phyloP scores from a whole-genome alignment of 768 basidiomycete genomes.

The Russula sp. region DNA sequence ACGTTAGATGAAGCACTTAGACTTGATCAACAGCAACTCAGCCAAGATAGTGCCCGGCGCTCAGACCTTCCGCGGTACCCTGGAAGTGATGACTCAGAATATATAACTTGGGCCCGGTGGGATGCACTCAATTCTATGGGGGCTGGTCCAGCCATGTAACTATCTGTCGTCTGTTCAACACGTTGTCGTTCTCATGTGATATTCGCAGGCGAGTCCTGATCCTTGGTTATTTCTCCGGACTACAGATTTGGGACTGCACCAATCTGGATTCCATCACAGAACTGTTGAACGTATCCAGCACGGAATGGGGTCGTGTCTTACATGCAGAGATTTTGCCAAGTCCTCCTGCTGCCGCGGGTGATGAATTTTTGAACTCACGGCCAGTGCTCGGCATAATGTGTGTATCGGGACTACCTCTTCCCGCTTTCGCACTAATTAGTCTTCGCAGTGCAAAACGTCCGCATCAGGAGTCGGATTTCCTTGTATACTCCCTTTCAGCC shows the following conservation, averaged over 20 bases:
- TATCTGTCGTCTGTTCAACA: neutral
- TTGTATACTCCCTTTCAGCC: constrained; percentile 40
- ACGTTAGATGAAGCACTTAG: constrained; percentile 26
- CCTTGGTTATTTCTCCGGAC: constrained; percentile 43
- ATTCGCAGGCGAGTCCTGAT: constrained; percentile 39
- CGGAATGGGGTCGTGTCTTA: constrained; percentile 30
- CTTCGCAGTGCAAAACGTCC: constrained; percentile 21
- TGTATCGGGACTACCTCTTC: constrained; percentile 19
- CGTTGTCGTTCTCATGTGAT: constrained; percentile 5
- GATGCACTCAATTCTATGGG: constrained; percentile 27
- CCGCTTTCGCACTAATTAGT: neutral
- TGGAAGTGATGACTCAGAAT: constrained; percentile 28
- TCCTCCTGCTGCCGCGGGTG: constrained; percentile 24
- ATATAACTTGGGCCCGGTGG: constrained; percentile 41
- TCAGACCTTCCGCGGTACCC: constrained; percentile 25
- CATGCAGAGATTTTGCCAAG: constrained; percentile 39
- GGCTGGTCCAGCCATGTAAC: constrained; percentile 18
- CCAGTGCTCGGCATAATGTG: constrained; percentile 33
- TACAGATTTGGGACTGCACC: constrained; percentile 60
- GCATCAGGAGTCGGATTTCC: constrained; percentile 26
- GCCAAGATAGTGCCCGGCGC: constrained; percentile 13
- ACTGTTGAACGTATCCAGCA: constrained; percentile 41
- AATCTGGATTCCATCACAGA: constrained; percentile 45
- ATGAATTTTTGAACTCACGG: constrained; percentile 29
- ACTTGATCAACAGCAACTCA: constrained; percentile 13